Evolutionary conservation across 2,329 filamentous ascomycete species (phyloP), one percentile per base, ranked within the genome.

Genomic region (Xylaria sp.): DNA sequence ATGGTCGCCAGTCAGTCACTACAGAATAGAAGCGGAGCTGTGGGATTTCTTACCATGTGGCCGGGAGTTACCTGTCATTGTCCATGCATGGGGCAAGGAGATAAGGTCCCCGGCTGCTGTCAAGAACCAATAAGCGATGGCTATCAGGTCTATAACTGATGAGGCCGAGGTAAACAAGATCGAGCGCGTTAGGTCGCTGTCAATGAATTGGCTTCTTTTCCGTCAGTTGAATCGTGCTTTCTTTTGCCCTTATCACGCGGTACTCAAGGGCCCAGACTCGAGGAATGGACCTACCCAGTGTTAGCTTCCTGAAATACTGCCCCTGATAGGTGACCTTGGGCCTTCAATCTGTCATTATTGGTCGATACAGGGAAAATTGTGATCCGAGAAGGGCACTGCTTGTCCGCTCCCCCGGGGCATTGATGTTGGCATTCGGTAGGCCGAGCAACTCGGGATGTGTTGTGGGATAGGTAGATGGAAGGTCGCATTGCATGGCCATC

Each of bases 401-500:
- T 48, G 23, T 35, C 51, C 39, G 30, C 46, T 55, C 54, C 30
- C 23, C 49, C 35, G 52, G 57, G 56, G 53, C 55, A 52, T 46
- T 16, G 53, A 54, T 35, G 57, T 58, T 62, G 57, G 57, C 53
- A 48, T 13, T 39, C 42, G 56, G 58, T 23, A 54, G 47, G 58
- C 8, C 51, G 47, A 61, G 53, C 52, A 58, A 55, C 46, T 49
- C 52, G 16, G 9, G 11, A n/a, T n/a, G 5, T 2, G 23, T 19
- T 35, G 34, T 51, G 11, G 39, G 37, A 54, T 37, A 57, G 55
- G 60, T 58, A 57, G 55, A 63, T 59, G 60, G 59, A 58, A 55
- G 63, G 63, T 60, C 52, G 57, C 57, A 61, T 53, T 57, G 59
- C 57, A 59, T 59, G 50, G 37, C 52, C 52, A 61, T 61, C 60